A percentile compares a stretch with the other conserved stretches of the same genome.
Conservation (phyloP, 352 stramenopile genomes). For the Pilasporangium apinafurcum region DNA sequence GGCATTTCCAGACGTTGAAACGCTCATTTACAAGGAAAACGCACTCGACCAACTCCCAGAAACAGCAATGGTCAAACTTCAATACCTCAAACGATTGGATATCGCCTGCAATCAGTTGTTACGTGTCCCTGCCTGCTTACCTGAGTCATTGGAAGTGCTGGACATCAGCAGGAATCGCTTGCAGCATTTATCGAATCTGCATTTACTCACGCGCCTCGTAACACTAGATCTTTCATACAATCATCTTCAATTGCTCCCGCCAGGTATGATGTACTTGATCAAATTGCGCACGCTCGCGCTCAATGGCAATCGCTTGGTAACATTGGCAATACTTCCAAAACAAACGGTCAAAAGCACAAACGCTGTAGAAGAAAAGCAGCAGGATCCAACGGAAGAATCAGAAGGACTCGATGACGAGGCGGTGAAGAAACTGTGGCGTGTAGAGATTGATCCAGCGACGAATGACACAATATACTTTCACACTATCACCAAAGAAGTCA, state of each 20-base stretch:
- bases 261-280: conserved; percentile 30
- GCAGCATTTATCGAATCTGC: conserved; percentile 31
- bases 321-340: conserved; percentile 40
- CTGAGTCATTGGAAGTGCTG: conserved; percentile 24
- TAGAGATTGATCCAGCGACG: conserved; percentile 47
- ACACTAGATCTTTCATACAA: conserved; percentile 64
- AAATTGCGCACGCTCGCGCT: conserved; percentile 37
- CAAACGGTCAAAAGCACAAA: too few relatives aligned
- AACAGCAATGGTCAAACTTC: conserved; percentile 17
- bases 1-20: conserved; percentile 46
- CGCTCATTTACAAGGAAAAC: conserved; percentile 62
- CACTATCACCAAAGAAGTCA: conserved; percentile 32
- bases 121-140: conserved; percentile 27
- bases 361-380: conserved; percentile 7
- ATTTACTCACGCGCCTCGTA: conserved; percentile 33
- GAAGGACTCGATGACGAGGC: conserved; percentile 6
- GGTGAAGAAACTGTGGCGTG: conserved; percentile 45
- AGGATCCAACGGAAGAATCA: conserved; percentile 1
- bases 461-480: conserved; percentile 51
- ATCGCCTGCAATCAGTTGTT: conserved; percentile 58
- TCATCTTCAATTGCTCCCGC: conserved; percentile 46
- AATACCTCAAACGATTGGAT: conserved; percentile 30
- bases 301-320: conserved; percentile 56
- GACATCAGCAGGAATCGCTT: conserved; percentile 50
- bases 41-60: conserved; percentile 28